Evolutionary conservation across 176 grass and related monocot genomes (phyloP), one percentile per base, ranked within the genome.

Genomic region (Zoysia pacifica): DNA sequence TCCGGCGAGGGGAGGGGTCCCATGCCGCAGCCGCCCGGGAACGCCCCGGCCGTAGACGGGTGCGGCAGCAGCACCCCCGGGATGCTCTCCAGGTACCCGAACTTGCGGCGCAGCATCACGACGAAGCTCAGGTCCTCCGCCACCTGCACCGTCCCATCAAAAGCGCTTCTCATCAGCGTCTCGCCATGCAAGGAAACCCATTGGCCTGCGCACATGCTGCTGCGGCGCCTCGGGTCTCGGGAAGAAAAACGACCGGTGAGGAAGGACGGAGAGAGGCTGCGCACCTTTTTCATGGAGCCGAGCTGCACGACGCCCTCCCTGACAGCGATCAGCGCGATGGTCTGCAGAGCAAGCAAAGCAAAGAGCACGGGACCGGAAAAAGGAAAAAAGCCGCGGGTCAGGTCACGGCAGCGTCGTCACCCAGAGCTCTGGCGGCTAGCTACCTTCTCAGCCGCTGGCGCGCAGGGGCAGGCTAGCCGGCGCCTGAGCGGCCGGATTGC

Each of bases 261-360:
- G 14, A 42, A 56, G 43, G 38, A 2, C 38, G 3, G 8, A 14
- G n/a, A 38, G 5, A 36, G 0, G 60, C 7, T n/a, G 4, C 11
- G 51, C 20, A 94, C 97, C 93, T 99, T 99, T 84, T 86, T 93
- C 70, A 89, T 86, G 78, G 97, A 90, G 87, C 93, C 93, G 82
- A 99, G 87, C 79, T 99, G 97, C 76, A 99, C 90, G 40, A 99
- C 93, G 64, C 97, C 97, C 81, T 99, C 96, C 56, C 97, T 93
- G 86, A 95, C 90, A 60, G 93, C 90, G 75, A 99, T 86, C 66
- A 99, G 80, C 73, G 93, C 97, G 77, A 99, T 99, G 20, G 97
- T 99, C 93, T 99, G 90, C 77, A 70, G 55, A 51, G 72, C 68
- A 65, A 50, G 60, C 74, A 13, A 61, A 51, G 52, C 65, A 72